These are phyloP conservation scores for Vinca minor DNA, from an alignment of 257 asterid genomes.

Conservation along the genomic window DNA sequence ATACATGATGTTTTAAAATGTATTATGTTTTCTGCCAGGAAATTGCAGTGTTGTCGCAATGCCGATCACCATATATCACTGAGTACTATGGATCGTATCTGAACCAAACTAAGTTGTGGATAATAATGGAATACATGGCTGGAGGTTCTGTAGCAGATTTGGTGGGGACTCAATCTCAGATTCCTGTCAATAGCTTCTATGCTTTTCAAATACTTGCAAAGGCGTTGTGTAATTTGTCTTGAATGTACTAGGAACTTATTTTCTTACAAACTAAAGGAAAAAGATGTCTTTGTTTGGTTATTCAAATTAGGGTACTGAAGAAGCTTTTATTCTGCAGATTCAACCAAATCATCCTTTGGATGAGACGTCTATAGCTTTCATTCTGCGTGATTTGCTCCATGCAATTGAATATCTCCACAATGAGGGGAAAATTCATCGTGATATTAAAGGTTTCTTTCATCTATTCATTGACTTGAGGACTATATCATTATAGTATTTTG, in stretches of 20 bases:
- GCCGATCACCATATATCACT: conserved; percentile 88
- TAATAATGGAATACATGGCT: conserved; percentile 99
- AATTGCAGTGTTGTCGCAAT: conserved; percentile 92
- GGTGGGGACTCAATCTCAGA: conserved; percentile 37
- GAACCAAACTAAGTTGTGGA: conserved; percentile 88
- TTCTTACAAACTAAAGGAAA: background rate
- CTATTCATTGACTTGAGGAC: conserved; percentile 1
- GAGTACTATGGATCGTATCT: conserved; percentile 90
- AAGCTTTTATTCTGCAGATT: conserved; percentile 49
- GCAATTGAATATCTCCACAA: conserved; percentile 93
- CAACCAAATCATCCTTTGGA: conserved; percentile 95
- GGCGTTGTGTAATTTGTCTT: background rate
- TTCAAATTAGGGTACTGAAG: conserved; percentile 4
- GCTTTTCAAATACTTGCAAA: background rate
- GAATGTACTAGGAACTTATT: background rate
- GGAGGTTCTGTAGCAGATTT: conserved; percentile 99
- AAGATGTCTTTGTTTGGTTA: background rate
- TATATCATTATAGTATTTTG: background rate
- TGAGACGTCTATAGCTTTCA: conserved; percentile 90
- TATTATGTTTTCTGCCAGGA: conserved; percentile 49
- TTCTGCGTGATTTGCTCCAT: conserved; percentile 89
- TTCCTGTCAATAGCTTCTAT: background rate
- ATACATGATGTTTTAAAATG: conserved; percentile 15
- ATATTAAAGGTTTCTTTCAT: conserved; percentile 72
- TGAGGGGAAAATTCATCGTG: conserved; percentile 98